Percentiles rank a stretch among this genome's conserved stretches.
These are phyloP conservation scores for Xylaria bambusicola DNA, from an alignment of 495 filamentous ascomycete species.

Conservation along the genomic window DNA sequence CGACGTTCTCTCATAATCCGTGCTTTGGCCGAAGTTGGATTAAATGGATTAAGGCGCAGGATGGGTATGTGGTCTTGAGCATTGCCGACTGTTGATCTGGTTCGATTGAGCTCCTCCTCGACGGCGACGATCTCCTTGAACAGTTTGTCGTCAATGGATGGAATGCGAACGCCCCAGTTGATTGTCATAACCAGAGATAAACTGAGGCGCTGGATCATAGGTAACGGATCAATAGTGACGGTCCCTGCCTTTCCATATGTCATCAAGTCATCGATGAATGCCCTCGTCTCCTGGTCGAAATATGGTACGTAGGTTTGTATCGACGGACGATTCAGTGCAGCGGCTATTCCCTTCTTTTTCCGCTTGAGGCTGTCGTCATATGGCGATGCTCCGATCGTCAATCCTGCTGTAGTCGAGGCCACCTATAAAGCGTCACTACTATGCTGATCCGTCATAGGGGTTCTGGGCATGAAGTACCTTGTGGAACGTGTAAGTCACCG, in stretches of 20 bases:
- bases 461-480: constrained; percentile 44
- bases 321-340: constrained; percentile 62
- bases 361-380: constrained; percentile 65
- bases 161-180: constrained; percentile 64
- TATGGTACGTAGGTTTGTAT: constrained; percentile 62
- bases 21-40: constrained; percentile 50
- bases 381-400: constrained; percentile 66
- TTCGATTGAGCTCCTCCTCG: constrained; percentile 60
- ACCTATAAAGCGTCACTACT: constrained; percentile 42
- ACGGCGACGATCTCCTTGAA: constrained; percentile 66
- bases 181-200: constrained; percentile 60
- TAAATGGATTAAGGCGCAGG: constrained; percentile 60
- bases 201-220: constrained; percentile 61
- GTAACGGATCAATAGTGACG: constrained; percentile 59
- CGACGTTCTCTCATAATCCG: constrained; percentile 60
- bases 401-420: constrained; percentile 63
- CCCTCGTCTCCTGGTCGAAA: constrained; percentile 61
- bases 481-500: constrained; percentile 67
- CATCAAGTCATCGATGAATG: constrained; percentile 60
- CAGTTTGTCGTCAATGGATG: constrained; percentile 56
- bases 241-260: constrained; percentile 55
- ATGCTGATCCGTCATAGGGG: neutral
- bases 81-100: constrained; percentile 63
- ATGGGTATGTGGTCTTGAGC: constrained; percentile 66
- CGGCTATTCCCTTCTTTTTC: constrained; percentile 63